Evolutionary conservation across 1,284 basidiomycete genomes (phyloP).

Genomic region (Ceraceosorus guamensis): DNA sequence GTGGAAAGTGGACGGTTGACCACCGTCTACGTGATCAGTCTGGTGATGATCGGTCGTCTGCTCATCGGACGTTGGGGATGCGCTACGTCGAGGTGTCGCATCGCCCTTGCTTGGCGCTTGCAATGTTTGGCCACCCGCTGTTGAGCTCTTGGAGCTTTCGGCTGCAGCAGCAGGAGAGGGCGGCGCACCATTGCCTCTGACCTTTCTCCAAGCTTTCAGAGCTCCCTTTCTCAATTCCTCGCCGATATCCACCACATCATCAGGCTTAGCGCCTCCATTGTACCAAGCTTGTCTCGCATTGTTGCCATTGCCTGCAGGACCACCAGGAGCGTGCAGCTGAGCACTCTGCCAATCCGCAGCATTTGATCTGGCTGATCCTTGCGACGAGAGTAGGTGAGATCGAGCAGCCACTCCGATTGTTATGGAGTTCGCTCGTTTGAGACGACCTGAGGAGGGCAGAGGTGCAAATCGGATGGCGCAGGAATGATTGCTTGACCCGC

Average conservation of each 20-base stretch:
- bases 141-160: neutral
- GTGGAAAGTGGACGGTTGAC: slow-evolving; percentile 22
- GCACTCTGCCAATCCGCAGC: slow-evolving; percentile 6
- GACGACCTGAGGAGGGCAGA: slow-evolving; percentile 27
- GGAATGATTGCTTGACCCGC: neutral
- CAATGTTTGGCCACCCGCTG: neutral
- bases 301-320: neutral
- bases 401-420: slow-evolving; percentile 42
- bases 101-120: neutral
- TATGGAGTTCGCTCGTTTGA: slow-evolving; percentile 42
- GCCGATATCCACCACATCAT: slow-evolving; percentile 35
- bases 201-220: slow-evolving; percentile 25
- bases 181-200: slow-evolving; percentile 17
- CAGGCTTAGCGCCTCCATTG: slow-evolving; percentile 5
- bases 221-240: slow-evolving; percentile 33
- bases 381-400: slow-evolving; percentile 36
- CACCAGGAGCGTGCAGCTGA: neutral
- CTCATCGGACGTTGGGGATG: neutral
- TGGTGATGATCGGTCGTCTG: neutral
- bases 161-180: neutral
- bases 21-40: slow-evolving; percentile 12
- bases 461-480: slow-evolving; percentile 37
- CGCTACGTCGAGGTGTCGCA: slow-evolving; percentile 2
- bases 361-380: slow-evolving; percentile 20
- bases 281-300: slow-evolving; percentile 2